These are phyloP conservation scores for Pseudonitzschia pungens DNA, from an alignment of 108 stramenopile genomes.

Conservation along the genomic window DNA sequence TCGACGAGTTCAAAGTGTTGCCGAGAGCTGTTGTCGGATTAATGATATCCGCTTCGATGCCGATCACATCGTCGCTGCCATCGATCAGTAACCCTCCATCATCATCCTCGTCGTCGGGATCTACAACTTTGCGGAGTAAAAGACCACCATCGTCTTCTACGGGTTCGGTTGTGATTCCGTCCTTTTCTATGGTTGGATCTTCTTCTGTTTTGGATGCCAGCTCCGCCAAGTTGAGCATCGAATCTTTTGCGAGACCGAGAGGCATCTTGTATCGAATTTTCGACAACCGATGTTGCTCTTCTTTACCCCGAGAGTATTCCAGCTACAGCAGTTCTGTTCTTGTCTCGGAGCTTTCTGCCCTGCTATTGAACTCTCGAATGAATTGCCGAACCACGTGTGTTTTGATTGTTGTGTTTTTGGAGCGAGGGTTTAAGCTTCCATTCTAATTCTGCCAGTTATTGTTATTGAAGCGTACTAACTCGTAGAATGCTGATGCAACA, in stretches of 20 bases:
- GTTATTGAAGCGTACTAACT: too few species aligned
- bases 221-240: conserved; percentile 48
- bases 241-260: conserved; percentile 49
- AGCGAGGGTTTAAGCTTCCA: too few species aligned
- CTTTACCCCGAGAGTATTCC: too few species aligned
- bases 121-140: background rate
- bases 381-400: too few species aligned
- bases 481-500: conserved; percentile 5
- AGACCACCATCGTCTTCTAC: background rate
- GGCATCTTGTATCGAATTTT: conserved; percentile 38
- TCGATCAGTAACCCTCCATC: conserved; percentile 2
- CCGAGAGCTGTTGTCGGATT: too few species aligned
- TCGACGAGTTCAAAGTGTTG: background rate
- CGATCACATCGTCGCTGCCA: background rate
- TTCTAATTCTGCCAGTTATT: too few species aligned
- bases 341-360: too few species aligned
- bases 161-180: background rate
- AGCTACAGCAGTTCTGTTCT: too few species aligned
- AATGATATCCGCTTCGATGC: background rate
- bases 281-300: too few species aligned
- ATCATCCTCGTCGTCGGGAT: background rate
- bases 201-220: conserved; percentile 28
- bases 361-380: too few species aligned
- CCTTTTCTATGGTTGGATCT: background rate
- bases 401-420: too few species aligned